phyloP scores from a whole-genome alignment of 331 rosid genomes.

The Rhamnella rubrinervis region DNA sequence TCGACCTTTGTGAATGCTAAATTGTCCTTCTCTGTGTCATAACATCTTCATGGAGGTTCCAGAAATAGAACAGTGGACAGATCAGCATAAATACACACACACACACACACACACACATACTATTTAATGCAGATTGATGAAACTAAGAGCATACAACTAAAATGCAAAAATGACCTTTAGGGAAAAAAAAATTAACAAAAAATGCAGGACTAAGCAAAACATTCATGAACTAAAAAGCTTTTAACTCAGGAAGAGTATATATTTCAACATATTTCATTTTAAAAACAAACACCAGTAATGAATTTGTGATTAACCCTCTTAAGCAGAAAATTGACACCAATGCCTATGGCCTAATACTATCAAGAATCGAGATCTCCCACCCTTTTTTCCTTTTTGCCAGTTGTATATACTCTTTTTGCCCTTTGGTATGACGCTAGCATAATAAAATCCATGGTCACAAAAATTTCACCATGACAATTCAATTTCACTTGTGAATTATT shows the following conservation, averaged over 20 bases:
- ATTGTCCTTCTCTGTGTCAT: slow-evolving; percentile 72
- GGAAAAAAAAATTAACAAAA: slow-evolving; percentile 1
- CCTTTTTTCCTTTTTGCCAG: not conserved
- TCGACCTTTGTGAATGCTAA: slow-evolving; percentile 89
- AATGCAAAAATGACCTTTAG: slow-evolving; percentile 8
- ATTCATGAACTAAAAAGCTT: not conserved
- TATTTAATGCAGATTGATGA: slow-evolving; percentile 22
- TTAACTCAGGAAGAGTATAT: not conserved
- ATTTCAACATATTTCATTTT: not conserved
- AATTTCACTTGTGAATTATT: no score
- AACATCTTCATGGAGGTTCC: slow-evolving; percentile 60
- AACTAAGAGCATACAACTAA: slow-evolving; percentile 19
- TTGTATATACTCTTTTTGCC: not conserved
- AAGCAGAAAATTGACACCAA: not conserved
- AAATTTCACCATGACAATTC: not conserved
- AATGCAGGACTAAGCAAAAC: slow-evolving; percentile 12
- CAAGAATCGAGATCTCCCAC: no score
- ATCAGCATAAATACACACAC: slow-evolving; percentile 5
- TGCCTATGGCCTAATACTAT: not conserved
- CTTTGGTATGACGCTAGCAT: not conserved
- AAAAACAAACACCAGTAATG: not conserved
- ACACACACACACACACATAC: not conserved
- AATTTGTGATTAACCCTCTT: not conserved
- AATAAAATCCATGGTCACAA: not conserved
- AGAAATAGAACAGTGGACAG: slow-evolving; percentile 19